Base-by-base conservation (phyloP, 148 eudicot species). In the Spergularia bocconei region DNA sequence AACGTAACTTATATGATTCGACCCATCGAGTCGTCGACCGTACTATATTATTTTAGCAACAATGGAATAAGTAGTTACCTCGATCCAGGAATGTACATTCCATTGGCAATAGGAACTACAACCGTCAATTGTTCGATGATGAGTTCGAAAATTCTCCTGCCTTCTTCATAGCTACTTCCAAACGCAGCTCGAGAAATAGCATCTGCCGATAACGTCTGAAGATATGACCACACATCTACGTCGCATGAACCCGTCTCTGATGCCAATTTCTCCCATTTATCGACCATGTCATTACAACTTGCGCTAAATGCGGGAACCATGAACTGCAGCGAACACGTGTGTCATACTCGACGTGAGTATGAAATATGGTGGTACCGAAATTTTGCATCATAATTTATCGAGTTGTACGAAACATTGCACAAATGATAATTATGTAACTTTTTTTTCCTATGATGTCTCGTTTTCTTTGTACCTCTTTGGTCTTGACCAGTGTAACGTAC, bases 181-280 rank as follows among this genome's bases (percentile, higher is more conserved):
- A 82, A 82, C 0, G 85, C 85, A 7, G 82, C 81, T 62, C 85
- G 65, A 8, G 84, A 84, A 15, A 84, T 75, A 6, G 59, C 76
- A 73, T 84, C 84, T 4, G 82, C 80, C 0, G 78, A 72, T 29
- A 84, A 19, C 2, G 78, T 74, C 16, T 71, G 73, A 0, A 84
- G 60, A 68, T 65, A 39, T 17, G 84, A 66, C 80, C 77, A 81
- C 7, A 73, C 71, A 53, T 84, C 84, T 38, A 84, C 7, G 64
- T 81, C 87, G 76, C 29, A 6, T 9, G 79, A 67, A 4, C 82
- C 84, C 17, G 78, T 53, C 29, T 52, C 12, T 3, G 73, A 63
- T 16, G 59, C 52, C 62, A 56, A 50, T 50, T 63, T 50, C 72
- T 81, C 82, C 87, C 86, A 83, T 63, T 83, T 75, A 51, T 64